Evolutionary conservation across 2,329 filamentous ascomycete genomes (phyloP), one percentile per base, ranked within the genome.

Genomic region (Arachnomyces sp.): DNA sequence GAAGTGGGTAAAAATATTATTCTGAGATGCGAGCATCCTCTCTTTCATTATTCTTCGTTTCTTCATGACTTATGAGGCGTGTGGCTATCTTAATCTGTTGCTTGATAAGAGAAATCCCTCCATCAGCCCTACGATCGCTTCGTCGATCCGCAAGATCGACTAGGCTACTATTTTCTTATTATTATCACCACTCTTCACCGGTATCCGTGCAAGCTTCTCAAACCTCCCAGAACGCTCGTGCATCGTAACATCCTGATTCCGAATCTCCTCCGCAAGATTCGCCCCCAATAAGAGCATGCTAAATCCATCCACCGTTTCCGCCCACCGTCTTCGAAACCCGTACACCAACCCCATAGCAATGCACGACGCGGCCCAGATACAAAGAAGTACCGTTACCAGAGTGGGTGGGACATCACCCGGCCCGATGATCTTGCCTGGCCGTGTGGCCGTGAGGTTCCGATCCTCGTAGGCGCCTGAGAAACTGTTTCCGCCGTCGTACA

Each of bases 221-320:
- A 11, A 9, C 34, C 28, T 28, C n/a, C 8, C 8, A 9, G 28
- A 36, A 1, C 15, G 16, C 16, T 18, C 34, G 17, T 13, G 15
- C 32, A 12, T 15, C 12, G 15, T 35, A n/a, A 29, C 31, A 28
- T 28, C n/a, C 7, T 34, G 35, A 11, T 32, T n/a, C 25, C 14
- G 25, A 20, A 37, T 37, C 9, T 36, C n/a, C 14, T 30, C 28
- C 13, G 20, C 12, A 28, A 36, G 37, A 36, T 44, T 31, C 28
- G 33, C 34, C 8, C 42, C 44, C 18, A 44, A 46, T 7, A 41
- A 25, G 33, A 44, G 45, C 35, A 47, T 42, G 28, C 28, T 42
- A 31, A 37, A 46, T n/a, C 40, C 40, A 29, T 46, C 41, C 4
- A 48, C 29, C 4, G 40, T 40, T 20, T 48, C 42, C 12, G 34